Percentiles rank a stretch among this genome's conserved stretches.
Conservation (phyloP, 805 yeast genomes). For the Barnettozyma populi region DNA sequence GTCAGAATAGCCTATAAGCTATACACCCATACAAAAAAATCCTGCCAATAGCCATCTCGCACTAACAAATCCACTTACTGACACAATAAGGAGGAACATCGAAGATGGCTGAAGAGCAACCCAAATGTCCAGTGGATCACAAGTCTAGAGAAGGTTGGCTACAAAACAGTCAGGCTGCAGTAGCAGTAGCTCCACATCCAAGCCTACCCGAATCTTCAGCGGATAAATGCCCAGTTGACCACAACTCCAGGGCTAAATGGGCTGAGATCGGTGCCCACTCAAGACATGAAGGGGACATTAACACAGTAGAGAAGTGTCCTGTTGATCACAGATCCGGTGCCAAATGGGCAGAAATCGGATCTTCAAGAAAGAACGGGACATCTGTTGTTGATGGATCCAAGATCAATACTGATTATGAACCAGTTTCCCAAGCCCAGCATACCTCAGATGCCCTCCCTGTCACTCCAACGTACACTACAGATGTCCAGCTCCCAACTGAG, state of each 20-base stretch:
- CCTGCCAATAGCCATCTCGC: not conserved
- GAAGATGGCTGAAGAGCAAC: slow-evolving; percentile 17
- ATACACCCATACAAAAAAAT: no score
- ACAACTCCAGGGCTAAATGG: slow-evolving; percentile 56
- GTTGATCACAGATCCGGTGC: slow-evolving; percentile 58
- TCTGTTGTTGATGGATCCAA: slow-evolving; percentile 19
- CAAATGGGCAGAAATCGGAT: slow-evolving; percentile 44
- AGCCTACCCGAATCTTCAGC: slow-evolving; percentile 15
- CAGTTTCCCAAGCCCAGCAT: slow-evolving; percentile 27
- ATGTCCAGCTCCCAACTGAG: slow-evolving; percentile 54
- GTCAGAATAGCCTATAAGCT: no score
- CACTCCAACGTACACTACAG: slow-evolving; percentile 29
- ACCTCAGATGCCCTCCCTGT: slow-evolving; percentile 40
- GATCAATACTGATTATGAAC: slow-evolving; percentile 15
- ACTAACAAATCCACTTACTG: not conserved
- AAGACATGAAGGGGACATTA: not conserved
- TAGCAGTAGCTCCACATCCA: slow-evolving; percentile 16
- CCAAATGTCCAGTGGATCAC: slow-evolving; percentile 52
- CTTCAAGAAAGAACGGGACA: not conserved
- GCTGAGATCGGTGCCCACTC: slow-evolving; percentile 30
- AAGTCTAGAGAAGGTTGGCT: slow-evolving; percentile 20
- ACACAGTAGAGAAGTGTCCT: slow-evolving; percentile 46
- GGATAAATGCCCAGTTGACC: slow-evolving; percentile 66
- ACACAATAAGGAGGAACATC: not conserved
- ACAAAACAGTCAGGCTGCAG: not conserved